Evolutionary conservation across 371 early-diverging fungal species (phyloP), one percentile per base, ranked within the genome.

Genomic region (Rhizopus delemar): DNA sequence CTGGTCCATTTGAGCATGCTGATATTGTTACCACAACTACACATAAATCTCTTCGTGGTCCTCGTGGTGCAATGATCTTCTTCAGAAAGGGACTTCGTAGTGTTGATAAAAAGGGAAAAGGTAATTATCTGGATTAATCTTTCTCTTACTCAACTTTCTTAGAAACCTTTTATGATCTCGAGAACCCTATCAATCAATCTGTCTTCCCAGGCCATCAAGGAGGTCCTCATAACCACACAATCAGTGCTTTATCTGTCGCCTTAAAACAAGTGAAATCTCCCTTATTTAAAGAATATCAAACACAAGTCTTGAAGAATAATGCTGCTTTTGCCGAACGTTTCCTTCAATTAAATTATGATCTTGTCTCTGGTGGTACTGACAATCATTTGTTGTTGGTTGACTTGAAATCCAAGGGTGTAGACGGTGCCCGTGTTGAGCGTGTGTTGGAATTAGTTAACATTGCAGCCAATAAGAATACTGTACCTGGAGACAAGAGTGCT

Each of bases 201-300:
- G 99, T 99, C 41, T 99, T 99, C 88, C 99, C 99, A 53, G 93
- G 89, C 51, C 87, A 86, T 80, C 99, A 99, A 81, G 99, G 99
- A 63, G 99, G 99, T 36, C 99, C 99, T 16, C 99, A 99, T 90
- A 99, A 99, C 90, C 96, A 99, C 87, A 98, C 99, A 55, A 99
- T 99, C 76, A 95, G 98, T 41, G 99, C 93, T 32, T 80, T 99
- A 15, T 97, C 99, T 39, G 99, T 99, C 50, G 96, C 99, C 2
- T 81, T 99, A 53, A 93, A 97, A 85, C 97, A 98, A 82, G 97
- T 92, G 22, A 86, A 85, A 43, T 77, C 89, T 33, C 93, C 94
- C 56, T 94, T 94, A 77, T 99, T 97, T 85, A 90, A 90, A 70
- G 78, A 86, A 67, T 99, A 99, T 71, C 91, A 93, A 65, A 80